Evolutionary conservation across 768 basidiomycete genomes (phyloP).

Genomic region (Tulasnella sp.): DNA sequence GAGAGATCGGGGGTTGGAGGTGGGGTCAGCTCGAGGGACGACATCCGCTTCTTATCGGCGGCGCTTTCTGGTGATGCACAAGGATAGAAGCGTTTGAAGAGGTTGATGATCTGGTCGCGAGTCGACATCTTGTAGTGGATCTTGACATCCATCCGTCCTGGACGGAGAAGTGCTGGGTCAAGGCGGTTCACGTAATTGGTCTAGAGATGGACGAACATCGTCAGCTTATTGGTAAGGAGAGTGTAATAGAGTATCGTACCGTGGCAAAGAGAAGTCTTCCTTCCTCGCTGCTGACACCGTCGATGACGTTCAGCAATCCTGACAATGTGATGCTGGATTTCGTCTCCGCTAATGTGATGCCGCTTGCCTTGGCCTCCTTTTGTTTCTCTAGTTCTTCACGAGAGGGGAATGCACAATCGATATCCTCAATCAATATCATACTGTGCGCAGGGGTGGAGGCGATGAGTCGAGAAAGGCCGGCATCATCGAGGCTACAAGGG

Average conservation of each 20-base stretch:
- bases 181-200: slow-evolving; percentile 44
- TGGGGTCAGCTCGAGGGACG: neutral
- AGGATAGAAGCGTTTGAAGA: slow-evolving; percentile 44
- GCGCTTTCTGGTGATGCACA: slow-evolving; percentile 19
- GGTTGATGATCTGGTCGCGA: slow-evolving; percentile 33
- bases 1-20: slow-evolving; percentile 2
- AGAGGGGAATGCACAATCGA: slow-evolving; percentile 46
- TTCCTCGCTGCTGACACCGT: slow-evolving; percentile 48
- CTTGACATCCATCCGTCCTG: slow-evolving; percentile 45
- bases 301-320: slow-evolving; percentile 45
- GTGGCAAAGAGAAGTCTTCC: slow-evolving; percentile 52
- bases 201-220: slow-evolving; percentile 22
- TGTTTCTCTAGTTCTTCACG: slow-evolving; percentile 31
- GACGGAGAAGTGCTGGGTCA: slow-evolving; percentile 44
- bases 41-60: slow-evolving; percentile 3
- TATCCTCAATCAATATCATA: slow-evolving; percentile 48
- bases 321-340: slow-evolving; percentile 38
- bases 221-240: neutral
- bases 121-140: slow-evolving; percentile 42
- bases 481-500: slow-evolving; percentile 36
- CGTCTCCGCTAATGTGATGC: slow-evolving; percentile 13
- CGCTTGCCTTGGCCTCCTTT: neutral
- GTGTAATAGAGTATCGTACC: slow-evolving; percentile 24
- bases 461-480: slow-evolving; percentile 35
- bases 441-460: slow-evolving; percentile 39